A percentile compares a stretch with the other conserved stretches of the same genome.
These are phyloP conservation scores for Xanthoconium purpureum DNA, from an alignment of 768 basidiomycete species.

Conservation along the genomic window DNA sequence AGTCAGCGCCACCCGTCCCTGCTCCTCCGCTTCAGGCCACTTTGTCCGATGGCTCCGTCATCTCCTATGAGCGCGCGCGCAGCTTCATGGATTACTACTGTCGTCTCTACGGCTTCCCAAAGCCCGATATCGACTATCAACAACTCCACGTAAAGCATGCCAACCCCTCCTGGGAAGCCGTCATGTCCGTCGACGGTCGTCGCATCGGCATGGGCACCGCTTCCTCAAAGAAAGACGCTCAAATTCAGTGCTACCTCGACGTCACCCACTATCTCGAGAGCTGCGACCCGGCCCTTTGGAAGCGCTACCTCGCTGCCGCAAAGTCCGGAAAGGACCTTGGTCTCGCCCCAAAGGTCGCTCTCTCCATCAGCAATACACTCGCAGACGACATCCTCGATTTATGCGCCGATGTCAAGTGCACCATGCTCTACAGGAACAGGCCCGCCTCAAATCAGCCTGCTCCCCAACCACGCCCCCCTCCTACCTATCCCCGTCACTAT, in stretches of 20 bases:
- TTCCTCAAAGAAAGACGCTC: conserved; percentile 66
- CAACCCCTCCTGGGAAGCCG: conserved; percentile 58
- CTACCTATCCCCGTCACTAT: conserved; percentile 27
- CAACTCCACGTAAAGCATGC: conserved; percentile 26
- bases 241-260: conserved; percentile 77
- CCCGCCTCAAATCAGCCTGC: conserved; percentile 35
- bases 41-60: conserved; percentile 60
- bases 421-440: conserved; percentile 62
- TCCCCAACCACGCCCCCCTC: background rate
- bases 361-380: conserved; percentile 60
- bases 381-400: conserved; percentile 72
- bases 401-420: conserved; percentile 61
- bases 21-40: conserved; percentile 22
- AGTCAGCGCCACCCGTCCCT: conserved; percentile 5
- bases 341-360: conserved; percentile 64
- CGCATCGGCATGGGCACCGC: conserved; percentile 80
- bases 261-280: conserved; percentile 82
- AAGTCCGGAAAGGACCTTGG: conserved; percentile 68
- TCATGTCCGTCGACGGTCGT: conserved; percentile 72
- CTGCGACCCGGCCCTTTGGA: conserved; percentile 83
- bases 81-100: conserved; percentile 97
- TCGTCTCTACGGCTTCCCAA: conserved; percentile 66
- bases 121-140: conserved; percentile 64
- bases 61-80: conserved; percentile 71
- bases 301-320: conserved; percentile 56